Conservation (phyloP, 495 filamentous ascomycete genomes). For the Physcia stellaris region DNA sequence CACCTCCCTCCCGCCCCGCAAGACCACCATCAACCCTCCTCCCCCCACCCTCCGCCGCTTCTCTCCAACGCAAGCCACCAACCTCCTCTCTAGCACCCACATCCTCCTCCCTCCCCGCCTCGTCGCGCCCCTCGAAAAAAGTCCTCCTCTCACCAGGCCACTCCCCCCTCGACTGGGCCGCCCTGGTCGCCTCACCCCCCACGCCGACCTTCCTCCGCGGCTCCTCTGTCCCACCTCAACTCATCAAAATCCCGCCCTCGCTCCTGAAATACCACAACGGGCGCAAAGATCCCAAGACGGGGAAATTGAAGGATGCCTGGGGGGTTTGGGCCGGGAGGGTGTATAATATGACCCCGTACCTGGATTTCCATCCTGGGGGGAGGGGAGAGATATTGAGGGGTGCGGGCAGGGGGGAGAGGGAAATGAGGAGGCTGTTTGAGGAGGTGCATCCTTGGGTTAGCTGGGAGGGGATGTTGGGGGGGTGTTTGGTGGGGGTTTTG, state of each 20-base stretch:
- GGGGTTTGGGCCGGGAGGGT: slow-evolving; percentile 73
- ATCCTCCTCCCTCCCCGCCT: slow-evolving; percentile 21
- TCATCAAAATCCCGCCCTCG: slow-evolving; percentile 61
- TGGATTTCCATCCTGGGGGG: slow-evolving; percentile 85
- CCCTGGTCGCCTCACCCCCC: slow-evolving; percentile 48
- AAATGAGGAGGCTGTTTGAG: slow-evolving; percentile 62
- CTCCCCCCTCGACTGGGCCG: slow-evolving; percentile 92
- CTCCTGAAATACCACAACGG: slow-evolving; percentile 63
- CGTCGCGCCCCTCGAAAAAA: slow-evolving; percentile 32
- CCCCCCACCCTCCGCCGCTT: slow-evolving; percentile 21
- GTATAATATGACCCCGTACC: slow-evolving; percentile 85
- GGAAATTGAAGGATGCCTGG: slow-evolving; percentile 86
- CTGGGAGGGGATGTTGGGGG: slow-evolving; percentile 81
- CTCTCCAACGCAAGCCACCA: slow-evolving; percentile 26
- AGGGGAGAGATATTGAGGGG: slow-evolving; percentile 70
- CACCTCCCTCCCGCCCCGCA: slow-evolving; percentile 14
- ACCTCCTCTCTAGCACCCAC: slow-evolving; percentile 19
- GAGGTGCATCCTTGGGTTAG: slow-evolving; percentile 98
- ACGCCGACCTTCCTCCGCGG: slow-evolving; percentile 52
- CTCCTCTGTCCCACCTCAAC: slow-evolving; percentile 33
- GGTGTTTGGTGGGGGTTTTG: slow-evolving; percentile 74
- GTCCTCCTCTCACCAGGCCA: slow-evolving; percentile 74
- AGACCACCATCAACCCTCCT: slow-evolving; percentile 18
- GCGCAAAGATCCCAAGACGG: slow-evolving; percentile 61
- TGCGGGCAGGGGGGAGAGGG: slow-evolving; percentile 61